Percentiles rank a stretch among this genome's conserved stretches.
These are phyloP conservation scores for Cerioporus squamosus DNA, from an alignment of 1,284 basidiomycete species.

Conservation along the genomic window DNA sequence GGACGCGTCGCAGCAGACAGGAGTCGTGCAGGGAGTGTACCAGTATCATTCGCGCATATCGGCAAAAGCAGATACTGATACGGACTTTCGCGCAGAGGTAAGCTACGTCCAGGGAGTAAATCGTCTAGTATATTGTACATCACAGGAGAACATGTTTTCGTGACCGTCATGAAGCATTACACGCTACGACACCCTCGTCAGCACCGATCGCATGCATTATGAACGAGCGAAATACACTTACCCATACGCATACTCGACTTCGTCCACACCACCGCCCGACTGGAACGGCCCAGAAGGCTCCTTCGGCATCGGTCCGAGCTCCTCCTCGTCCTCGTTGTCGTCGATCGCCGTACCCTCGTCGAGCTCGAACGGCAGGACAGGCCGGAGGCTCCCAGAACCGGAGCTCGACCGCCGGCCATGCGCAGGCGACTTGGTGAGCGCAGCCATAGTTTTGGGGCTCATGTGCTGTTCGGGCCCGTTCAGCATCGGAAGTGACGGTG, in stretches of 20 bases:
- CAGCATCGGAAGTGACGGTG: slow-evolving; percentile 1
- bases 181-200: too few species aligned
- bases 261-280: slow-evolving; percentile 80
- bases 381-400: slow-evolving; percentile 79
- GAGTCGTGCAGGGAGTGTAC: too few species aligned
- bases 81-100: too few species aligned
- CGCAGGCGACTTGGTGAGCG: slow-evolving; percentile 86
- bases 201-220: background rate
- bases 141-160: too few species aligned
- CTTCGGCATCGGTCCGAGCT: slow-evolving; percentile 76
- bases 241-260: slow-evolving; percentile 88
- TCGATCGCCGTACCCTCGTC: slow-evolving; percentile 72
- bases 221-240: slow-evolving; percentile 40
- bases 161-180: too few species aligned
- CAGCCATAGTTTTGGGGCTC: slow-evolving; percentile 92
- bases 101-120: too few species aligned
- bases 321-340: slow-evolving; percentile 59
- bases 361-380: slow-evolving; percentile 80
- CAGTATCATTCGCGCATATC: too few species aligned
- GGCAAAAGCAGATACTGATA: too few species aligned
- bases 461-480: slow-evolving; percentile 66
- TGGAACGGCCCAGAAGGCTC: slow-evolving; percentile 74
- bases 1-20: too few species aligned
- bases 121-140: too few species aligned
- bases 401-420: slow-evolving; percentile 79